Evolutionary conservation across 352 stramenopile species (phyloP), one percentile per base, ranked within the genome.

Genomic region (Globisporangium perplexum): DNA sequence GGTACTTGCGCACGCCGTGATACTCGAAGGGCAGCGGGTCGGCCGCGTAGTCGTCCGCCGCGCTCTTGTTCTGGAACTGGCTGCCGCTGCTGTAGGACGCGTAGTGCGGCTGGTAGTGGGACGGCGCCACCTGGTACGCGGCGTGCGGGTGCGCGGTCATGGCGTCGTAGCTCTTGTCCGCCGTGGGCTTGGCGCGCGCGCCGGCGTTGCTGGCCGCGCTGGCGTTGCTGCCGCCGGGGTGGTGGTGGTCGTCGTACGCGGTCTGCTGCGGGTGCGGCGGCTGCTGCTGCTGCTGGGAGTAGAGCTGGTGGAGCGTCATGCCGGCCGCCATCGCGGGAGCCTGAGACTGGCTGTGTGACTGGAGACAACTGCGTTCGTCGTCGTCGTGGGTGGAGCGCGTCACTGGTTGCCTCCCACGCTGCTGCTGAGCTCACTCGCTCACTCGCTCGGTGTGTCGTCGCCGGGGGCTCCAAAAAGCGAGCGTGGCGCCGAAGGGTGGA

Each of bases 21-120:
- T 93, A 93, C 53, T 93, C 79, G 55, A 93, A 93, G 0, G 82
- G 82, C 3, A 93, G 59, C 23, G 82, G 82, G 52, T 93, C 79
- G 5, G 79, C 77, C 5, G 81, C 67, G 63, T 90, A 93, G n/a
- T 87, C 77, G 26, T 90, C 76, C n/a, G 41, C 20, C 1, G 66
- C 65, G 12, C 57, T 65, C 39, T 61, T 61, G 31, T 23, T 45
- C 31, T 50, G 47, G 43, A 47, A 55, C 41, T 61, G 55, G 12
- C 43, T 22, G 50, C 53, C 14, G 31, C 31, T 38, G 31, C 8
- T 38, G 33, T 39, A 39, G 12, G 33, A 54, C 31, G 42, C 24
- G 42, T 58, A 55, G 33, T 63, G 50, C 51, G 65, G 59, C 36
- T 59, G 53, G 57, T 67, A 67, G 47, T 69, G 61, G 8, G 65